These are phyloP conservation scores for Neurospora hispaniola DNA, from an alignment of 495 filamentous ascomycete species.

Conservation along the genomic window DNA sequence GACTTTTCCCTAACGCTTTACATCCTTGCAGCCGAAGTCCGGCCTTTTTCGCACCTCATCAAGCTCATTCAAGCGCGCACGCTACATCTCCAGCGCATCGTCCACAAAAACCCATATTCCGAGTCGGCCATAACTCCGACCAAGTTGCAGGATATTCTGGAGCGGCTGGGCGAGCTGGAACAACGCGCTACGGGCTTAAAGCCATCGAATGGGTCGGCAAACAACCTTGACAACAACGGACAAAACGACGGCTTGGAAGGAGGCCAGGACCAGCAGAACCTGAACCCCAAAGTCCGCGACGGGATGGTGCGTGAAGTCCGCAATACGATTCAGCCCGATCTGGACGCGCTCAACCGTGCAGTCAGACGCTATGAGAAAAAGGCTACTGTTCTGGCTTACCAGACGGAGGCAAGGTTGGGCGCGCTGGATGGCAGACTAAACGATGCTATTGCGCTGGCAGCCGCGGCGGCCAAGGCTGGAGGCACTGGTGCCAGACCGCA, in stretches of 20 bases:
- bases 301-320: constrained; percentile 49
- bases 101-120: constrained; percentile 42
- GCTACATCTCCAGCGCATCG: constrained; percentile 69
- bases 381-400: constrained; percentile 54
- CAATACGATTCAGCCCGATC: constrained; percentile 59
- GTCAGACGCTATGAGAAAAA: constrained; percentile 93
- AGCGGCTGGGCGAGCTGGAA: constrained; percentile 64
- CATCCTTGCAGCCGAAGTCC: constrained; percentile 74
- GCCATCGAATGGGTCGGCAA: not conserved
- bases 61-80: constrained; percentile 70
- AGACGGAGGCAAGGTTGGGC: constrained; percentile 65
- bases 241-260: constrained; percentile 16
- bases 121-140: constrained; percentile 28
- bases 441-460: constrained; percentile 71
- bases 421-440: constrained; percentile 58
- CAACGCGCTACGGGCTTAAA: constrained; percentile 29
- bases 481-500: not conserved
- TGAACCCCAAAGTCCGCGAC: constrained; percentile 3
- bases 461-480: constrained; percentile 52
- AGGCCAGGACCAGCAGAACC: constrained; percentile 19
- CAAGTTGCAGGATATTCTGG: constrained; percentile 46
- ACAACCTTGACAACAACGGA: constrained; percentile 6
- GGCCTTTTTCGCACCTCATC: constrained; percentile 69
- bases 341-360: constrained; percentile 83
- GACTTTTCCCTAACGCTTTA: constrained; percentile 94